These are phyloP conservation scores for Euphorbia tirucalli DNA, from an alignment of 345 rosid species.

Conservation along the genomic window DNA sequence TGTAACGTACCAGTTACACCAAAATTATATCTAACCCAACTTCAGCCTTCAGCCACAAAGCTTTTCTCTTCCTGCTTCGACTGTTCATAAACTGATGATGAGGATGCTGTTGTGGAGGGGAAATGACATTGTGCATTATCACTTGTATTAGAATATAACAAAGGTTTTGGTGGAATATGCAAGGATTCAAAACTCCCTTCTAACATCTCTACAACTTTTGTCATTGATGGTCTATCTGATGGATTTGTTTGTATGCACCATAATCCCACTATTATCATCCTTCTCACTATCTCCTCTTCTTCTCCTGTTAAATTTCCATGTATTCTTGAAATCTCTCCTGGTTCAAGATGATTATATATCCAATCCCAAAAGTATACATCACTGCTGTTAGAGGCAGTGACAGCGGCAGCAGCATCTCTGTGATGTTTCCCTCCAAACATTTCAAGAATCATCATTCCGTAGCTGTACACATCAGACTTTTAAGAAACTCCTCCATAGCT, in stretches of 20 bases:
- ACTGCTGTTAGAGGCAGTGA: background rate
- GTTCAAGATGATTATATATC: slow-evolving; percentile 11
- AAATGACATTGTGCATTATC: no score
- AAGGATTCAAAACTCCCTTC: slow-evolving; percentile 17
- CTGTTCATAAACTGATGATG: no score
- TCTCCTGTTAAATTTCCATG: background rate
- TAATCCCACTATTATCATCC: slow-evolving; percentile 15
- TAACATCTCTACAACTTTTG: slow-evolving; percentile 17
- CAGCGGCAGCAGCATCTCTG: no score
- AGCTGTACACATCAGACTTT: slow-evolving; percentile 25
- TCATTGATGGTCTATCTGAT: slow-evolving; percentile 27
- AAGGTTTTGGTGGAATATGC: slow-evolving; percentile 25
- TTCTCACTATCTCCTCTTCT: slow-evolving; percentile 12
- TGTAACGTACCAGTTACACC: no score
- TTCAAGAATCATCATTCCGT: slow-evolving; percentile 14
- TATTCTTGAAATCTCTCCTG: background rate
- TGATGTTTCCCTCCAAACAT: background rate
- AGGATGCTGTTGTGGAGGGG: no score
- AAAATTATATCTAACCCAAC: no score
- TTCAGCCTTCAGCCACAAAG: no score
- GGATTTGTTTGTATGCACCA: slow-evolving; percentile 31
- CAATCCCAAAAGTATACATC: slow-evolving; percentile 12
- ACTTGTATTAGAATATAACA: background rate
- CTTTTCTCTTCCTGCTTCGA: no score
- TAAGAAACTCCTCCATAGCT: slow-evolving; percentile 13